phyloP scores from a whole-genome alignment of 768 basidiomycete species.

The Lentinula lateritia region DNA sequence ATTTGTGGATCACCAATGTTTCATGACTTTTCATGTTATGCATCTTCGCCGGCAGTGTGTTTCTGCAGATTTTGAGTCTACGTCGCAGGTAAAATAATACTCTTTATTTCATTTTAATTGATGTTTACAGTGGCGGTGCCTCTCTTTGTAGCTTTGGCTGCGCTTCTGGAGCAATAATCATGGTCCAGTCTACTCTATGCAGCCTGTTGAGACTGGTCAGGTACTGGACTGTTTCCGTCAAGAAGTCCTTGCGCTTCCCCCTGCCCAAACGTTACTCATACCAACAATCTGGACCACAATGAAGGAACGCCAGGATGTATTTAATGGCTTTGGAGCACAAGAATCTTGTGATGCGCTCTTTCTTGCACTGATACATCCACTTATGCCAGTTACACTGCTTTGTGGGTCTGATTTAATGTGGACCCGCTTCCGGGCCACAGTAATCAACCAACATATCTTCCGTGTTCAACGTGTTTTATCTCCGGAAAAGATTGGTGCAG shows the following conservation, averaged over 20 bases:
- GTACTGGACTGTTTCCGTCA: neutral
- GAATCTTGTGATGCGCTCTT: conserved; percentile 15
- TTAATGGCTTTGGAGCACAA: conserved; percentile 18
- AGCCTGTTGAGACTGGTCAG: neutral
- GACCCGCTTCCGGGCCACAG: neutral
- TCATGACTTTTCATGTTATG: neutral
- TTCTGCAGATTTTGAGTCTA: neutral
- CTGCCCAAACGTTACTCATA: neutral
- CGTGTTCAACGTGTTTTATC: neutral
- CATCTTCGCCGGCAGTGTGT: neutral
- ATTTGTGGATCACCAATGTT: neutral
- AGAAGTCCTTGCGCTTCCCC: neutral
- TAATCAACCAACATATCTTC: neutral
- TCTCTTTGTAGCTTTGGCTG: neutral
- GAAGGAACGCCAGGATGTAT: conserved; percentile 11
- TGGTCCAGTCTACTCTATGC: neutral
- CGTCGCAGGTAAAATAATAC: neutral
- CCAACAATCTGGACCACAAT: neutral
- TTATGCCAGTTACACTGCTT: conserved; percentile 8
- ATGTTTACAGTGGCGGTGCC: neutral
- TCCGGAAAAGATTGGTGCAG: neutral
- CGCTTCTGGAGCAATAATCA: neutral
- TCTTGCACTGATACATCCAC: conserved; percentile 11
- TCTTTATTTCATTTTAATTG: neutral
- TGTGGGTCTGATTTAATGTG: neutral